A percentile compares a stretch with the other conserved stretches of the same genome.
Evolutionary conservation across 768 basidiomycete species (phyloP).

Genomic region (Lactarius tabidus): DNA sequence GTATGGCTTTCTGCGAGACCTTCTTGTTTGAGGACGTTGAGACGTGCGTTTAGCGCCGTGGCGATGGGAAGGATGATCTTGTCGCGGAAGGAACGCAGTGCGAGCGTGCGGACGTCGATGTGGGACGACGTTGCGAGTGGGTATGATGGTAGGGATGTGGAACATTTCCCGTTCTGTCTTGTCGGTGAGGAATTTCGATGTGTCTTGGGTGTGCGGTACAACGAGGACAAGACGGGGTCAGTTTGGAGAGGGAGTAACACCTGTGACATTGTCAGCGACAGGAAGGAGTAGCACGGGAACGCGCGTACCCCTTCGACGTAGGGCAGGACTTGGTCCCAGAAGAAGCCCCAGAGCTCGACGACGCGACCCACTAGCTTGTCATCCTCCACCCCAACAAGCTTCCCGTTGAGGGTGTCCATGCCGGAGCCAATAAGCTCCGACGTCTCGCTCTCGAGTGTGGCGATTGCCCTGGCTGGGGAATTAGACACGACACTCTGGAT

Average conservation of each 20-base stretch:
- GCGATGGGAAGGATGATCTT: conserved; percentile 67
- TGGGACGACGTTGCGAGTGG: conserved; percentile 40
- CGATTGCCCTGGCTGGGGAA: conserved; percentile 68
- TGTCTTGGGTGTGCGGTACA: conserved; percentile 57
- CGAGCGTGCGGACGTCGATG: conserved; percentile 80
- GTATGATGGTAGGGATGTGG: conserved; percentile 35
- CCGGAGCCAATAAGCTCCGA: conserved; percentile 80
- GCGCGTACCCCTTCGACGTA: conserved; percentile 79
- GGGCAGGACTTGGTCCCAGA: conserved; percentile 85
- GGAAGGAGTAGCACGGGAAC: conserved; percentile 38
- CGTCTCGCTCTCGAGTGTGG: conserved; percentile 72
- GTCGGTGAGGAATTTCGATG: conserved; percentile 46
- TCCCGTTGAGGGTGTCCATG: conserved; percentile 90
- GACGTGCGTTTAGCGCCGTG: conserved; percentile 49
- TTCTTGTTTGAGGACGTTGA: conserved; percentile 56
- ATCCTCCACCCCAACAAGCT: conserved; percentile 72
- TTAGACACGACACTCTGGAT: conserved; percentile 70
- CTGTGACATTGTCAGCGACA: conserved; percentile 31
- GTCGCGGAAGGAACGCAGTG: conserved; percentile 76
- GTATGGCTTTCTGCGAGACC: conserved; percentile 49
- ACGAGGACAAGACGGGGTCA: conserved; percentile 58
- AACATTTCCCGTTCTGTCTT: conserved; percentile 46
- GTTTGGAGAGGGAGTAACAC: conserved; percentile 59
- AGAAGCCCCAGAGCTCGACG: conserved; percentile 90
- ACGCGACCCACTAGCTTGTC: conserved; percentile 71